Conservation (phyloP, 192 early-diverging fungal genomes). For the Diversispora epigaea region DNA sequence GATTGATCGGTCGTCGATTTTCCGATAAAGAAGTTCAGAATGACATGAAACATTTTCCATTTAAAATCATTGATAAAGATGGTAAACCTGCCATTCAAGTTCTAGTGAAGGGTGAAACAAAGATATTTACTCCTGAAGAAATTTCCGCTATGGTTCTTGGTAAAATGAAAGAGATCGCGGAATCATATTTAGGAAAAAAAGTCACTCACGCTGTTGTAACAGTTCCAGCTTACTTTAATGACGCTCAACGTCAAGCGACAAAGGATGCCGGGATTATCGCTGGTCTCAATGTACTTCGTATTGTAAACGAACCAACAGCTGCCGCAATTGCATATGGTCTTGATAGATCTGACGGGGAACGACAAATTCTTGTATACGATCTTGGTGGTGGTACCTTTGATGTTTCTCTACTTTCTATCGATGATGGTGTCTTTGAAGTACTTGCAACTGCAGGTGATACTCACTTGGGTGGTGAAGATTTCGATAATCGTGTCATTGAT, state of each 20-base stretch:
- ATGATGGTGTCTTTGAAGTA: slow-evolving; percentile 96
- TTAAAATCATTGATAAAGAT: slow-evolving; percentile 81
- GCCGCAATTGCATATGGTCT: slow-evolving; percentile 94
- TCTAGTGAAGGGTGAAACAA: slow-evolving; percentile 80
- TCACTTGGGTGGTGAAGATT: slow-evolving; percentile 97
- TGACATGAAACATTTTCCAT: slow-evolving; percentile 96
- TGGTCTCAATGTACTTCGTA: slow-evolving; percentile 80
- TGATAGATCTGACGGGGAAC: slow-evolving; percentile 86
- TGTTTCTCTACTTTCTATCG: slow-evolving; percentile 94
- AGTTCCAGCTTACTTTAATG: slow-evolving; percentile 97
- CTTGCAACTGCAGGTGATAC: slow-evolving; percentile 96
- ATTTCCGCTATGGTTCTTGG: slow-evolving; percentile 89
- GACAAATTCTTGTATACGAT: slow-evolving; percentile 94
- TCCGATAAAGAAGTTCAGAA: slow-evolving; percentile 86
- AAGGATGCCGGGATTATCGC: slow-evolving; percentile 87
- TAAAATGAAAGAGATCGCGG: slow-evolving; percentile 95
- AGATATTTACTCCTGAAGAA: slow-evolving; percentile 90
- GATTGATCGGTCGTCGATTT: slow-evolving; percentile 87
- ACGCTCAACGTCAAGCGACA: slow-evolving; percentile 93
- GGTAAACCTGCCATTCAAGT: slow-evolving; percentile 84
- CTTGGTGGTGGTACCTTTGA: slow-evolving; percentile 98
- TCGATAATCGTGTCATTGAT: slow-evolving; percentile 92
- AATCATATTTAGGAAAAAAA: slow-evolving; percentile 80
- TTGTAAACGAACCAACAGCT: slow-evolving; percentile 93
- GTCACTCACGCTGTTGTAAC: slow-evolving; percentile 95